Base-by-base conservation (phyloP, 2,329 filamentous ascomycete species). In the Aspergillus sp. region DNA sequence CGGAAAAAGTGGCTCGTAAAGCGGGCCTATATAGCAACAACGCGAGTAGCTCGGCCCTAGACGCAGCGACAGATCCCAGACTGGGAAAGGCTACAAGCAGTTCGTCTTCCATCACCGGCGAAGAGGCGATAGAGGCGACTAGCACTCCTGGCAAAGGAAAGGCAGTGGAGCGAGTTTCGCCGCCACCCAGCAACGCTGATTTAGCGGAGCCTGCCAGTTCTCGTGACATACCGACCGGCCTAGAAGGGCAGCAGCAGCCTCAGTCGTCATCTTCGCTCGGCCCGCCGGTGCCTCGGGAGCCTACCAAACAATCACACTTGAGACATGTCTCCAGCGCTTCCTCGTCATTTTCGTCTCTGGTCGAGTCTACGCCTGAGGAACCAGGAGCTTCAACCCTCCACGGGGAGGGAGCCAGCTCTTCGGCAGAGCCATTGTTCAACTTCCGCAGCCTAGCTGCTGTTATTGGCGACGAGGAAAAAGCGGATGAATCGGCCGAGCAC, bases 311-410 rank as follows among this genome's bases (percentile, higher is more conserved):
- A 4, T 90, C 89, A 2, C 88, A 92, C 70, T 79, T 95, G 17
- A 86, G 91, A 23, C 89, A 96, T 65, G 87, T 95, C 74, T 96
- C 91, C 61, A 96, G 89, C 65, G 89, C 91, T 1, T 96, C 93
- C 0, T 96, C 92, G 0, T 84, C 90, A 0, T 87, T 87, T 8
- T 96, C 92, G 0, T 96, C 91, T 0, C 80, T 88, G 12, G 80
- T 86, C 0, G 91, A 93, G 51, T 90, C 88, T 33, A 68, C 66
- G 11, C 58, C 72, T 1, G 72, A 72, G 3, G 75, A 77, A 21
- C 70, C 69, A 19, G 52, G 66, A 3, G 78, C 81, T 3, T 44
- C 52, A 23, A 33, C 44, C 37, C 52, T 40, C 27, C 78, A 79
- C 1, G 78, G 81, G 4, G 79, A 81, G 14, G 76, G 76, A 63